A percentile compares a stretch with the other conserved stretches of the same genome.
Conservation (phyloP, 495 filamentous ascomycete genomes). For the Melanomma pulvis-pyrius region DNA sequence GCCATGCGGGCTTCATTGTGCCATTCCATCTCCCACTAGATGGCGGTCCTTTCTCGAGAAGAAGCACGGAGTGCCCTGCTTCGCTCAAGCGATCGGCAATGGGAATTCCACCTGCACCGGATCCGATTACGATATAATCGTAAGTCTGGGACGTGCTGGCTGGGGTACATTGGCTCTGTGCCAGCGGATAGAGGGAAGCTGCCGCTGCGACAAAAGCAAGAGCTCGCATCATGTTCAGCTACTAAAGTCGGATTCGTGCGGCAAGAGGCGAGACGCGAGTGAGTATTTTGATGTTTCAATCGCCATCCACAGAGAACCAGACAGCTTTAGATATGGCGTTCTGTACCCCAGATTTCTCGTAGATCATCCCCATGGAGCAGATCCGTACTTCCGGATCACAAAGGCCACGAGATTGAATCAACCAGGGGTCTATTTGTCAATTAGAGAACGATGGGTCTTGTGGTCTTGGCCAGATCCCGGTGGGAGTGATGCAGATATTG, state of each 20-base stretch:
- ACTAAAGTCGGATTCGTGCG: neutral
- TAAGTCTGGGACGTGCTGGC: slow-evolving; percentile 52
- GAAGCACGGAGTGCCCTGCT: slow-evolving; percentile 62
- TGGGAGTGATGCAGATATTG: neutral
- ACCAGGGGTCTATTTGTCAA: neutral
- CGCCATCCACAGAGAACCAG: neutral
- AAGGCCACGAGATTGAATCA: neutral
- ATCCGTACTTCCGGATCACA: neutral
- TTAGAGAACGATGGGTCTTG: neutral
- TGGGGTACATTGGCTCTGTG: slow-evolving; percentile 4
- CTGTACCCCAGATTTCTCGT: slow-evolving; percentile 30
- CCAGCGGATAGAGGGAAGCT: neutral
- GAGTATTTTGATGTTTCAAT: neutral
- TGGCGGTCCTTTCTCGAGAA: slow-evolving; percentile 66
- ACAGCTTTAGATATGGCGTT: slow-evolving; percentile 11
- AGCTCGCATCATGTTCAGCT: slow-evolving; percentile 8
- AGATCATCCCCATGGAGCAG: neutral
- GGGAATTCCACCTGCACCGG: slow-evolving; percentile 66
- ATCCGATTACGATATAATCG: slow-evolving; percentile 70
- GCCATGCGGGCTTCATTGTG: slow-evolving; percentile 55
- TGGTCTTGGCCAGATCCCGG: neutral
- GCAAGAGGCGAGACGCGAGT: neutral
- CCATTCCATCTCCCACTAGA: slow-evolving; percentile 63
- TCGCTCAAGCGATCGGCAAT: slow-evolving; percentile 66
- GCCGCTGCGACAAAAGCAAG: slow-evolving; percentile 3